Base-by-base conservation (phyloP, 2,329 filamentous ascomycete genomes). In the Scedosporium minutisporum region DNA sequence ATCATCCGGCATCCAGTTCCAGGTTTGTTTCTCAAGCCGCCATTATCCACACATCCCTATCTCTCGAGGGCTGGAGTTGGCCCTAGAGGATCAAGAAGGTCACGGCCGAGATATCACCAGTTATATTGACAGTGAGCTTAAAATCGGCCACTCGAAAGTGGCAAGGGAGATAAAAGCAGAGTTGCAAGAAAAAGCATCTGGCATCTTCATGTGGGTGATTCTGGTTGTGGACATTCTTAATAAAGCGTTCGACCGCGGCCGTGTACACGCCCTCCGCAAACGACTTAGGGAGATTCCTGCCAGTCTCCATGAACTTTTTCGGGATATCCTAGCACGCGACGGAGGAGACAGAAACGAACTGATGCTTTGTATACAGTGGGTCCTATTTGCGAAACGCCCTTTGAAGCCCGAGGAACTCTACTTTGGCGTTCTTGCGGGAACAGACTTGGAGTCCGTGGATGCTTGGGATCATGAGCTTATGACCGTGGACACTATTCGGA, bases 331-430 rank as follows among this genome's bases (percentile, higher is more conserved):
- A 7, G 42, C 21, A 16, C 29, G 57, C 6, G n/a, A 59, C 33
- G 16, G 38, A 38, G 10, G 33, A 14, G 42, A 59, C 6, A 42
- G 6, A 7, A 12, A 14, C 14, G 29, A 59, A 18, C 18, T 59
- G 12, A 10, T 18, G n/a, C 18, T 42, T 5, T 42, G 33, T 21
- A 21, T 59, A 5, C 29, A 44, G 38, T 86, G 79, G 79, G 72
- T 87, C 0, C 71, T 87, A 0, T 85, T 77, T 29, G 74, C 83
- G 0, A 70, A 68, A 6, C 65, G 70, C 0, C 78, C 82, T 0
- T 63, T 86, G 0, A 71, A 53, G 0, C 76, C 71, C 0, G 65
- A 74, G 1, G 76, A 85, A 64, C 71, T 82, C 0, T 82, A 80
- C 64, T 75, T 73, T 69, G 76, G 77, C 80, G 82, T 60, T 16